phyloP scores from a whole-genome alignment of 768 basidiomycete genomes.

The Macrolepiota albuminosa region DNA sequence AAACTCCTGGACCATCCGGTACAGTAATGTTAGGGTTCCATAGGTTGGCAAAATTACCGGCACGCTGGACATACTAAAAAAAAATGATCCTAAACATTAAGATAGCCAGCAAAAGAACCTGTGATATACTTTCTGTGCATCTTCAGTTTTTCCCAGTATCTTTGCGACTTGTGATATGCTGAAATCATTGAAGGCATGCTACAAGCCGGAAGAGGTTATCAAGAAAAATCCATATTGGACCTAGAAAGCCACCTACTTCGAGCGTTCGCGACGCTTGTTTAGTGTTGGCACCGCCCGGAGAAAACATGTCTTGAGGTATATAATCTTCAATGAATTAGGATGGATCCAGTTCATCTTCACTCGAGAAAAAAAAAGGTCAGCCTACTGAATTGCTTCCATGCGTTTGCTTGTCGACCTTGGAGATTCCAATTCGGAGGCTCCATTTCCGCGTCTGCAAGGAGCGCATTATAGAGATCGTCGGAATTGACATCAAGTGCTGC shows the following conservation, averaged over 20 bases:
- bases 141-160: conserved; percentile 41
- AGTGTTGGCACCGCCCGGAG: conserved; percentile 49
- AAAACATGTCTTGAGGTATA: conserved; percentile 35
- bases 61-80: conserved; percentile 45
- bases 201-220: not conserved
- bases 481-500: conserved; percentile 41
- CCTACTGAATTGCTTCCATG: conserved; percentile 51
- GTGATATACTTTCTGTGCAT: conserved; percentile 42
- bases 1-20: conserved; percentile 39
- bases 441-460: conserved; percentile 54
- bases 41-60: conserved; percentile 52
- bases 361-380: not conserved
- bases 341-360: not conserved
- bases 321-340: conserved; percentile 24
- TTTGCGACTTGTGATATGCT: conserved; percentile 61
- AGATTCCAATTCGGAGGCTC: conserved; percentile 60
- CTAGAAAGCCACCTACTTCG: conserved; percentile 35
- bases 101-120: not conserved
- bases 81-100: not conserved
- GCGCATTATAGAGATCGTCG: conserved; percentile 47
- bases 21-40: conserved; percentile 56
- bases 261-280: conserved; percentile 60
- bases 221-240: not conserved
- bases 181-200: conserved; percentile 66
- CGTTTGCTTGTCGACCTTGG: conserved; percentile 52